Conservation (phyloP, 1,139 yeast species). For the Blastobotrys raffinosifermentans region DNA sequence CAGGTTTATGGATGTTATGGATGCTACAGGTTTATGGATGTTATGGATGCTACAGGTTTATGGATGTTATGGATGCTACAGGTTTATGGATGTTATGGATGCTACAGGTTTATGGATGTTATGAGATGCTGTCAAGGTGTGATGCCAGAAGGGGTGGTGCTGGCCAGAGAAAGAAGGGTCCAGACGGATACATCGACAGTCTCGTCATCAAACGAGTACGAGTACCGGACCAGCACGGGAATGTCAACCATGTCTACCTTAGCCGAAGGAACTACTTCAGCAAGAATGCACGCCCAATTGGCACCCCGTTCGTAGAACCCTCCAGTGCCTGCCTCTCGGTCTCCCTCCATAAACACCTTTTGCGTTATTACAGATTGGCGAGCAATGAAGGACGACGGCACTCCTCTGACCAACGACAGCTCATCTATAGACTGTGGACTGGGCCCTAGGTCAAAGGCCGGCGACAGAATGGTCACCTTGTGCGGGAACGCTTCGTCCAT, state of each 20-base stretch:
- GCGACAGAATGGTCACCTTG: conserved; percentile 21
- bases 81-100: too few species aligned
- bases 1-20: too few species aligned
- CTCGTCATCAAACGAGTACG: too few species aligned
- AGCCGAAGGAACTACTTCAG: conserved; percentile 16
- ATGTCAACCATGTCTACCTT: conserved; percentile 11
- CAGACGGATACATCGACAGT: too few species aligned
- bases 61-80: too few species aligned
- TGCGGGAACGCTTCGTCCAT: conserved; percentile 10
- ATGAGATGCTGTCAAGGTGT: too few species aligned
- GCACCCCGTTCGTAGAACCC: conserved; percentile 21
- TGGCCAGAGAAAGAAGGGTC: too few species aligned
- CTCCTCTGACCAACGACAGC: conserved; percentile 22
- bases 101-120: too few species aligned
- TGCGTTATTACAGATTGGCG: conserved; percentile 27
- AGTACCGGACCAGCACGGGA: conserved; percentile 19
- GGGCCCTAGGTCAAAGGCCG: conserved; percentile 25
- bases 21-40: too few species aligned
- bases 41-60: too few species aligned
- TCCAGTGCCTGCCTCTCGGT: conserved; percentile 14
- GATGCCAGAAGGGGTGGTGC: conserved; percentile 2
- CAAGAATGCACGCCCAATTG: conserved; percentile 26
- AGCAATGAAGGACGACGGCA: conserved; percentile 24
- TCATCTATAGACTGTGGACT: conserved; percentile 27
- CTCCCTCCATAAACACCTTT: conserved; percentile 27